phyloP scores from a whole-genome alignment of 805 yeast species.

The Allodekkera sacchari region DNA sequence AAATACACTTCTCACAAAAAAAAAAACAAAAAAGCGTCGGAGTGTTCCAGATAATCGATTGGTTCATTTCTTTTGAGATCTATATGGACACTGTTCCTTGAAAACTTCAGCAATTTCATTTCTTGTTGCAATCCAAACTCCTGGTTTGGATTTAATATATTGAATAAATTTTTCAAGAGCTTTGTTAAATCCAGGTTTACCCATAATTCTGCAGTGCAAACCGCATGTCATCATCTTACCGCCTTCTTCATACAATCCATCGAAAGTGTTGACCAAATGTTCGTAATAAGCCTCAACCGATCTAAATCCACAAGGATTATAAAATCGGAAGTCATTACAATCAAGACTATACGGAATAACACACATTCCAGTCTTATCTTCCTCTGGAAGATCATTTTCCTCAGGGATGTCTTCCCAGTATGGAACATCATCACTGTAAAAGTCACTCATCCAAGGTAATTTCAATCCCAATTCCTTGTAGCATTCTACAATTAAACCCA shows the following conservation, averaged over 20 bases:
- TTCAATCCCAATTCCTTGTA: slow-evolving; percentile 22
- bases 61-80: no score
- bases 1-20: no score
- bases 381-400: slow-evolving; percentile 15
- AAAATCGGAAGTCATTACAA: slow-evolving; percentile 19
- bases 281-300: slow-evolving; percentile 19
- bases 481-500: slow-evolving; percentile 9
- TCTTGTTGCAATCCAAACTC: slow-evolving; percentile 32
- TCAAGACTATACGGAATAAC: slow-evolving; percentile 22
- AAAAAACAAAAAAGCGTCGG: no score
- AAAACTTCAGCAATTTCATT: slow-evolving; percentile 25
- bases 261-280: slow-evolving; percentile 28
- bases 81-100: slow-evolving; percentile 9
- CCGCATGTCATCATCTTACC: slow-evolving; percentile 30
- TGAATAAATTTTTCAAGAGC: slow-evolving; percentile 27
- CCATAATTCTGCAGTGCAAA: slow-evolving; percentile 27
- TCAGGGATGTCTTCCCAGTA: no score
- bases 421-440: slow-evolving; percentile 30
- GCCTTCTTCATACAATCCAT: slow-evolving; percentile 28
- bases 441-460: slow-evolving; percentile 27
- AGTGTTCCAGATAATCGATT: no score
- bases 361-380: slow-evolving; percentile 15
- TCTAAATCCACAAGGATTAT: slow-evolving; percentile 17
- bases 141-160: slow-evolving; percentile 23
- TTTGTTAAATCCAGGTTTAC: slow-evolving; percentile 28